Conservation (phyloP, 805 yeast species). For the Ogataea henricii region DNA sequence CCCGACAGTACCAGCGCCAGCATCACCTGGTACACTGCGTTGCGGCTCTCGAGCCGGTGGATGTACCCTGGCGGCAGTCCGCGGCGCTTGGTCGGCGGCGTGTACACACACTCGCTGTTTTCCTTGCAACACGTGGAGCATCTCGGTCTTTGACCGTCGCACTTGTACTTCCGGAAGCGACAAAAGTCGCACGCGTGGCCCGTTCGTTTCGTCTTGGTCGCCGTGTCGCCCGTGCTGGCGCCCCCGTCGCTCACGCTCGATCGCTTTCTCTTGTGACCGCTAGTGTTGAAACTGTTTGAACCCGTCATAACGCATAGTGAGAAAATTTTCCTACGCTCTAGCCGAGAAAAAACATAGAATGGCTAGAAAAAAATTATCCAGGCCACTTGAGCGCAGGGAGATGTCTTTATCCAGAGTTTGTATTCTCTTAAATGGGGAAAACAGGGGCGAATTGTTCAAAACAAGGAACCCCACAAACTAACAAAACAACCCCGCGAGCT, state of each 20-base stretch:
- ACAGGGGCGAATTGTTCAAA: not conserved
- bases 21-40: constrained; percentile 3
- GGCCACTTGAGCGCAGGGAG: not conserved
- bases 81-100: constrained; percentile 4
- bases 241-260: not conserved
- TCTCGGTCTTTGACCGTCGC: constrained; percentile 6
- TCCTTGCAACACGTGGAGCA: constrained; percentile 7
- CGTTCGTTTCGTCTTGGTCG: constrained; percentile 1
- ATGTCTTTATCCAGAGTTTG: constrained; percentile 3
- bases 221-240: not conserved
- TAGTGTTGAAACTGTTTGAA: not conserved
- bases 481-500: not conserved
- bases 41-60: constrained; percentile 5
- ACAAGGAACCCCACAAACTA: constrained; percentile 1
- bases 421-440: not conserved
- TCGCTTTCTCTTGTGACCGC: not conserved
- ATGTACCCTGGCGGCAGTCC: constrained; percentile 7
- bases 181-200: constrained; percentile 9
- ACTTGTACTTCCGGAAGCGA: constrained; percentile 7
- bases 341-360: not conserved
- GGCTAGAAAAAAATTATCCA: not conserved
- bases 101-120: constrained; percentile 1
- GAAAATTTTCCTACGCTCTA: not conserved
- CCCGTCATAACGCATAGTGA: constrained; percentile 3
- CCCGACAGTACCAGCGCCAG: not conserved